Evolutionary conservation across 768 basidiomycete species (phyloP), one percentile per base, ranked within the genome.

Genomic region (Macrocybe gigantea): DNA sequence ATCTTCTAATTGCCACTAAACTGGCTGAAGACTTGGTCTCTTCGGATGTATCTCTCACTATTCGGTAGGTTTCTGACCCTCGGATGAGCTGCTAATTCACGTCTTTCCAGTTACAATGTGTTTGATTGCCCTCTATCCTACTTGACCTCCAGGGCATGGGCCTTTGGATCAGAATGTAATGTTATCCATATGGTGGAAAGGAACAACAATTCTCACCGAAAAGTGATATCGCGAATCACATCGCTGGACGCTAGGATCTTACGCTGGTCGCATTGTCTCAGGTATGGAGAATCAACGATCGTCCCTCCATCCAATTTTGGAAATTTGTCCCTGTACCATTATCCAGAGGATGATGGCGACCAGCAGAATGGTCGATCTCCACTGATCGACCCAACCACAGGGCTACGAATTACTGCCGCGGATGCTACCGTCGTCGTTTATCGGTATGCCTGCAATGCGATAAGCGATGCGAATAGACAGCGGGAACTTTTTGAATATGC

Each of bases 131-230:
- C 80, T 45, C 58, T 83, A 5, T 82, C 81, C 4, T 75, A 80
- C 59, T 77, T 77, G 10, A 78, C 75, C 56, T 65, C 72, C 38
- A 77, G 77, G 31, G 71, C 76, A 31, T 68, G 70, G 32, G 68
- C 77, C 36, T 59, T 69, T 40, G 74, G 73, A 6, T 63, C 69
- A 37, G 68, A 72, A 48, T 72, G 79, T 50, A 75, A 79, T 56
- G 56, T 85, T 37, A 62, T 88, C 5, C 75, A 85, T 57, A 76
- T 89, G 75, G 71, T 75, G 14, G 80, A 88, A 59, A 69, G 72
- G 51, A 74, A 70, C 3, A 82, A 80, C 51, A 75, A 78, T 49
- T 53, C 60, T 10, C 82, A 85, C 54, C 75, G 74, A 15, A 77
- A 71, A 38, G 69, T 75, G 33, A 47, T 88, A n/a, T 65, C 72